phyloP scores from a whole-genome alignment of 495 filamentous ascomycete species.

The Trichocladium uniseriatum region DNA sequence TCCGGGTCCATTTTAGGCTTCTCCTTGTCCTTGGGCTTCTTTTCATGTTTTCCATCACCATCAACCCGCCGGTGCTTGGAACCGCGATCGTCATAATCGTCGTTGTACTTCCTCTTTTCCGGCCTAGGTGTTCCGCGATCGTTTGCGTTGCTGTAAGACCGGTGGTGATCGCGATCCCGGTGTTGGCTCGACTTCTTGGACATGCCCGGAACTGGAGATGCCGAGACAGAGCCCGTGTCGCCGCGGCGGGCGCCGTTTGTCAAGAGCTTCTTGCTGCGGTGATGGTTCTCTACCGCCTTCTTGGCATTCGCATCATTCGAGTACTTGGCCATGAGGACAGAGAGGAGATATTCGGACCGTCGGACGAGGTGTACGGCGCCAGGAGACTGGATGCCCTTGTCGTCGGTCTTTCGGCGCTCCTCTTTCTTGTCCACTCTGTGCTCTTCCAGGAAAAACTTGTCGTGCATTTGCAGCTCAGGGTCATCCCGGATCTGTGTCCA shows the following conservation, averaged over 20 bases:
- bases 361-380: slow-evolving; percentile 94
- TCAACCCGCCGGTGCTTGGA: slow-evolving; percentile 30
- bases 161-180: slow-evolving; percentile 38
- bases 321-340: slow-evolving; percentile 73
- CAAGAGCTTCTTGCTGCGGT: slow-evolving; percentile 71
- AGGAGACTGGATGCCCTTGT: slow-evolving; percentile 76
- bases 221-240: slow-evolving; percentile 45
- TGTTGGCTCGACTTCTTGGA: slow-evolving; percentile 34
- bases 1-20: slow-evolving; percentile 28
- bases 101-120: slow-evolving; percentile 39
- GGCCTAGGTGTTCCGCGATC: slow-evolving; percentile 37
- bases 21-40: slow-evolving; percentile 26
- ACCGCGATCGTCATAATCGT: slow-evolving; percentile 28
- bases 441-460: slow-evolving; percentile 96
- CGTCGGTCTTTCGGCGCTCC: slow-evolving; percentile 68
- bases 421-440: slow-evolving; percentile 97
- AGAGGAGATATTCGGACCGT: slow-evolving; percentile 86
- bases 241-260: slow-evolving; percentile 44
- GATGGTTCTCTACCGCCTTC: slow-evolving; percentile 77
- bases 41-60: slow-evolving; percentile 22
- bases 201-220: slow-evolving; percentile 47
- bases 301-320: slow-evolving; percentile 63
- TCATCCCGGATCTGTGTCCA: slow-evolving; percentile 93
- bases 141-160: slow-evolving; percentile 38
- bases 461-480: slow-evolving; percentile 69